Conservation (phyloP, 1,139 yeast genomes). For the Kluyveromyces marxianus region DNA sequence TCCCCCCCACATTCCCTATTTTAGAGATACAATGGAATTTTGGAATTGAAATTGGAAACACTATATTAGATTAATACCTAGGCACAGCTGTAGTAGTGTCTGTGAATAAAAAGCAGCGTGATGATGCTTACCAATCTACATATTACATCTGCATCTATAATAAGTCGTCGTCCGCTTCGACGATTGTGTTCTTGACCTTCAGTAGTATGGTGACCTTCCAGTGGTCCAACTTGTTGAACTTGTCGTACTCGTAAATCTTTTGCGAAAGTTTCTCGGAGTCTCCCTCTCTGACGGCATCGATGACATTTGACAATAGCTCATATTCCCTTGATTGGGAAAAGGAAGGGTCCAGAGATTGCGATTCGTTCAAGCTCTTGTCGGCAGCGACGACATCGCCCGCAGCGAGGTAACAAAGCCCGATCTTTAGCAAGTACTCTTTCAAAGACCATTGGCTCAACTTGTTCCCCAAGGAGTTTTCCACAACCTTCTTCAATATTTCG, state of each 20-base stretch:
- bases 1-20: too few relatives aligned
- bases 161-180: constrained; percentile 62
- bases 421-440: constrained; percentile 84
- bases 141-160: constrained; percentile 13
- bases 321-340: constrained; percentile 77
- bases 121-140: too few relatives aligned
- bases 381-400: constrained; percentile 84
- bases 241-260: constrained; percentile 77
- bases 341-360: constrained; percentile 64
- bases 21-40: too few relatives aligned
- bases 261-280: constrained; percentile 73
- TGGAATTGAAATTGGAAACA: too few relatives aligned
- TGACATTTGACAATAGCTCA: constrained; percentile 54
- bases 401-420: constrained; percentile 75
- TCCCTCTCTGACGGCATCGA: constrained; percentile 69
- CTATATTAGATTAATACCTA: too few relatives aligned
- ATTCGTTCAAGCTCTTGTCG: constrained; percentile 58
- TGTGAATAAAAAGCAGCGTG: too few relatives aligned
- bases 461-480: constrained; percentile 67
- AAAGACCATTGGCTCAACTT: constrained; percentile 81
- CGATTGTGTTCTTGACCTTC: constrained; percentile 69
- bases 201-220: constrained; percentile 85
- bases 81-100: too few relatives aligned
- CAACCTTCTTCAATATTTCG: constrained; percentile 67
- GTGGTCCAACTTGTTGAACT: constrained; percentile 80